A percentile compares a stretch with the other conserved stretches of the same genome.
Conservation (phyloP, 306 rosid genomes). For the Castanea sativa region DNA sequence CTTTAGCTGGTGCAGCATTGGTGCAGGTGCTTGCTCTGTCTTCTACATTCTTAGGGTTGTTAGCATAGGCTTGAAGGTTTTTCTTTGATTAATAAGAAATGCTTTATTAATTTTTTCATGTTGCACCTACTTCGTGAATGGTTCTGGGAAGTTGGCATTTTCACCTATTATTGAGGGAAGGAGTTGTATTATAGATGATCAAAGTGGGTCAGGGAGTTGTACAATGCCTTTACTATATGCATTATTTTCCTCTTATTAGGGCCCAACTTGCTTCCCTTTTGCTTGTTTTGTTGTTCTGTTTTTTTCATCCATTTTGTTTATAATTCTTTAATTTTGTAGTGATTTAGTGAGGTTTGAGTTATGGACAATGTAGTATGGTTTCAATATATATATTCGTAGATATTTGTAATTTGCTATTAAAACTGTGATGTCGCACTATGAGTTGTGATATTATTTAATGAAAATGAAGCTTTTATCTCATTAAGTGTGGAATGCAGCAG, state of each 20-base stretch:
- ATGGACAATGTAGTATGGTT: neutral
- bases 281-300: neutral
- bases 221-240: neutral
- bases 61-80: neutral
- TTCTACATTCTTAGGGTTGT: neutral
- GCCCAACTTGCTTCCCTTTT: neutral
- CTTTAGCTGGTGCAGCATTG: slow-evolving; percentile 82
- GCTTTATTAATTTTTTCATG: slow-evolving; percentile 18
- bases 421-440: neutral
- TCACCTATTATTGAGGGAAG: no score
- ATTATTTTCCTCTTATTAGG: neutral
- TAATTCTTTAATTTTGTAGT: neutral
- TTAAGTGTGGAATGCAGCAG: neutral
- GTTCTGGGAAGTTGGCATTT: slow-evolving; percentile 9
- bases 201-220: no score
- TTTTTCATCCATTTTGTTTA: neutral
- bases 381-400: neutral
- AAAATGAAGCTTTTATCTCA: neutral
- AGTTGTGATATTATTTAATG: neutral
- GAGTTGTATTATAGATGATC: no score
- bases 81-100: neutral
- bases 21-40: slow-evolving; percentile 65
- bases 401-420: no score
- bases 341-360: neutral
- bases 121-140: slow-evolving; percentile 38